A percentile compares a stretch with the other conserved stretches of the same genome.
phyloP scores from a whole-genome alignment of 106 monocot genomes.

The Phalaenopsis aphrodite region DNA sequence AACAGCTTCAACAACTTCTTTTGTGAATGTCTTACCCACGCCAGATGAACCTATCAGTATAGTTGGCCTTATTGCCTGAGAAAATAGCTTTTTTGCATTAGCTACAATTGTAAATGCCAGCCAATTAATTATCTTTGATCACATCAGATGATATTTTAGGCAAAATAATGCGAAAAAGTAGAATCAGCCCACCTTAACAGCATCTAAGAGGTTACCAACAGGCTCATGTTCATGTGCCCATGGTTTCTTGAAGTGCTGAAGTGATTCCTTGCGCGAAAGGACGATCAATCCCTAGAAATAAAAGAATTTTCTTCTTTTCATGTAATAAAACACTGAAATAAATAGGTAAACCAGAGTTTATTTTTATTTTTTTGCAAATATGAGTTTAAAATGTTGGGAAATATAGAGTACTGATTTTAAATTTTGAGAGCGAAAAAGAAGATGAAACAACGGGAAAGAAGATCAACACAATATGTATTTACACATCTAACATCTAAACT shows the following conservation, averaged over 20 bases:
- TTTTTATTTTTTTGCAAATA: no score
- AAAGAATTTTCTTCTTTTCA: not conserved
- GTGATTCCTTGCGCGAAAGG: conserved; percentile 41
- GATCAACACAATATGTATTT: no score
- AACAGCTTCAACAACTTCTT: conserved; percentile 86
- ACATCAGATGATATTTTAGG: not conserved
- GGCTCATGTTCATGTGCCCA: conserved; percentile 89
- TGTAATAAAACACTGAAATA: not conserved
- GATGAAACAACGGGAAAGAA: no score
- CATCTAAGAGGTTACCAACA: conserved; percentile 42
- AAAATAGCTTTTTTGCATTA: not conserved
- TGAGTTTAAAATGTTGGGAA: not conserved
- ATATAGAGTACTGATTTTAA: no score
- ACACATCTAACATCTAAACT: no score
- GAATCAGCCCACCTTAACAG: conserved; percentile 48
- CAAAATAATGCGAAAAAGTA: not conserved
- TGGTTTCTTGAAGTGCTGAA: conserved; percentile 72
- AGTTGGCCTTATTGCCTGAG: conserved; percentile 86
- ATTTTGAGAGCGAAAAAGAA: no score
- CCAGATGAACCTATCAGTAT: conserved; percentile 92
- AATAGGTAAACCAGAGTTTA: not conserved
- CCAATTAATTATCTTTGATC: not conserved
- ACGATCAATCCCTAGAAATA: conserved; percentile 61
- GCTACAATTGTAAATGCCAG: not conserved
- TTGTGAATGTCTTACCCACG: conserved; percentile 75